A percentile compares a stretch with the other conserved stretches of the same genome.
Evolutionary conservation across 345 rosid species (phyloP).

Genomic region (Acer yangbiense): DNA sequence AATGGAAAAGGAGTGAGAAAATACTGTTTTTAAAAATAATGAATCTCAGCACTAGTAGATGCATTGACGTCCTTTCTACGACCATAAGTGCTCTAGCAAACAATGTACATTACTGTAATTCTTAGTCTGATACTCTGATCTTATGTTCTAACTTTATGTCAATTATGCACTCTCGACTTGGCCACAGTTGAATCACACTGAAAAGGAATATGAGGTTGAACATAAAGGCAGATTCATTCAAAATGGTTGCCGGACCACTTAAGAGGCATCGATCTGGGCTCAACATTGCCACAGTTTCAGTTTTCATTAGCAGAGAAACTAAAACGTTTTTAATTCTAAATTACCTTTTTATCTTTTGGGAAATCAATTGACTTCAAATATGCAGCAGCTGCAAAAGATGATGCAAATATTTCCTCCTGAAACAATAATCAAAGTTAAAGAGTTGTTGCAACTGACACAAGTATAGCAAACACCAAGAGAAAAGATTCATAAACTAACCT

Average conservation of each 20-base stretch:
- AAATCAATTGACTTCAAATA: conserved; percentile 85
- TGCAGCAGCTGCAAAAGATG: conserved; percentile 97
- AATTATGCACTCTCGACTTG: no score
- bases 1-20: no score
- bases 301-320: neutral
- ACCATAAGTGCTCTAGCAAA: no score
- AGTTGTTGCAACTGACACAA: neutral
- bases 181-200: no score
- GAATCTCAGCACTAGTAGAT: no score
- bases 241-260: neutral
- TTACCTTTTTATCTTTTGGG: conserved; percentile 92
- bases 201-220: neutral
- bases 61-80: no score
- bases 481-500: conserved; percentile 47
- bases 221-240: neutral
- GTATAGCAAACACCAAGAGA: neutral
- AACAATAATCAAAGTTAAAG: conserved; percentile 19
- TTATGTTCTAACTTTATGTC: no score
- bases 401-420: conserved; percentile 97
- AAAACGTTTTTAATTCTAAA: neutral
- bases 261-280: neutral
- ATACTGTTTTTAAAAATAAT: no score
- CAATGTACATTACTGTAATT: no score
- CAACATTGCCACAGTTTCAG: conserved; percentile 9
- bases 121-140: no score